Evolutionary conservation across 163 green algal species (phyloP).

Genomic region (Prototheca cutis): DNA sequence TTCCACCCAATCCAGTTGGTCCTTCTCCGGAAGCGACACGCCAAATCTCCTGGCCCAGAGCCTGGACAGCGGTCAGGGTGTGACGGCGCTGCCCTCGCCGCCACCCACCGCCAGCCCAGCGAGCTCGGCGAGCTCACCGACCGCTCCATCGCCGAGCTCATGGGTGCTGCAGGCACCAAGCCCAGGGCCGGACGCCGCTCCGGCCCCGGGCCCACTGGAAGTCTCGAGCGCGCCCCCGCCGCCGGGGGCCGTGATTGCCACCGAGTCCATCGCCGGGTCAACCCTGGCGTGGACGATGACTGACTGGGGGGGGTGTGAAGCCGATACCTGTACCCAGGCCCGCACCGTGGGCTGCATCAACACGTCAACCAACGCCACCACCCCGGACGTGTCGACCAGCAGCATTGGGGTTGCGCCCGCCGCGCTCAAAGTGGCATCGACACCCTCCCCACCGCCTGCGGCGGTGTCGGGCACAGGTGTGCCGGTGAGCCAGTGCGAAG

Average conservation of each 20-base stretch:
- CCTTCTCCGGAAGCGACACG: slow-evolving; percentile 11
- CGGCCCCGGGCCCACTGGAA: neutral
- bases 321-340: slow-evolving; percentile 1
- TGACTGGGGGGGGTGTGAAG: slow-evolving; percentile 1
- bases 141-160: neutral
- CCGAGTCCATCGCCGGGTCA: neutral
- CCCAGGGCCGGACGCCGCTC: neutral
- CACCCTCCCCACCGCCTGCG: neutral
- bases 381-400: neutral
- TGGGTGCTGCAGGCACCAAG: too few species aligned
- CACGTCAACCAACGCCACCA: neutral
- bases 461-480: neutral
- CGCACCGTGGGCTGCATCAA: slow-evolving; percentile 3
- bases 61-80: neutral
- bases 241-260: neutral
- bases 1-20: slow-evolving; percentile 1
- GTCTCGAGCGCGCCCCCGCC: neutral
- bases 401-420: too few species aligned
- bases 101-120: neutral
- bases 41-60: slow-evolving; percentile 35
- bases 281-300: slow-evolving; percentile 6
- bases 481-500: too few species aligned
- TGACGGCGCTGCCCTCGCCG: neutral
- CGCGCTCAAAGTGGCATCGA: too few species aligned
- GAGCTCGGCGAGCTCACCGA: neutral